phyloP scores from a whole-genome alignment of 2,329 filamentous ascomycete genomes.

The Fusarium devonianum region DNA sequence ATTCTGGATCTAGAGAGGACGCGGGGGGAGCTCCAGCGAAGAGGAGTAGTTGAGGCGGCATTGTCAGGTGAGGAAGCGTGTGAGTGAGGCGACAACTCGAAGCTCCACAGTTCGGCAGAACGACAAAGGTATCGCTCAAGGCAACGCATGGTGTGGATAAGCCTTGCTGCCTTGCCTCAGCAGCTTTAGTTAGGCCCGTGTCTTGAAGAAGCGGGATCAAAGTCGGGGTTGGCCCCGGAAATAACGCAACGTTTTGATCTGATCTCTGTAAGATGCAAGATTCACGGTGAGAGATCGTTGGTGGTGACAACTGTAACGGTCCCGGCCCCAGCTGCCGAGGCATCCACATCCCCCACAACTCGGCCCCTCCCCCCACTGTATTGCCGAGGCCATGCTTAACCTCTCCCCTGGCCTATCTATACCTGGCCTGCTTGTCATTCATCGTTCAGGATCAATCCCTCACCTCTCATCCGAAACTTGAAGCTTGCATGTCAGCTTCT shows the following conservation, averaged over 20 bases:
- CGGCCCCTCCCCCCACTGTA: slow-evolving; percentile 19
- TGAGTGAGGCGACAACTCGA: too few relatives aligned
- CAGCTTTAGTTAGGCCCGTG: too few relatives aligned
- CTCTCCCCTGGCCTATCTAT: slow-evolving; percentile 6
- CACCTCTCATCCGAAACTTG: not conserved
- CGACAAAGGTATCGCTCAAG: not conserved
- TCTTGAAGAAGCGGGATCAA: too few relatives aligned
- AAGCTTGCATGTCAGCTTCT: not conserved
- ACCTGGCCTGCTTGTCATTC: not conserved
- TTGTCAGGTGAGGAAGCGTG: slow-evolving; percentile 6
- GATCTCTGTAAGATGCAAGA: slow-evolving; percentile 1
- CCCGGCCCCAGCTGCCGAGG: slow-evolving; percentile 35
- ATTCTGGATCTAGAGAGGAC: slow-evolving; percentile 39
- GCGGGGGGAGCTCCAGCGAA: slow-evolving; percentile 47
- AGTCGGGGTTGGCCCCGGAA: too few relatives aligned
- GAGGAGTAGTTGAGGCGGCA: slow-evolving; percentile 48
- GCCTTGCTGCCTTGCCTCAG: not conserved
- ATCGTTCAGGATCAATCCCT: not conserved
- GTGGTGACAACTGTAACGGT: too few relatives aligned
- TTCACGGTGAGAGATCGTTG: slow-evolving; percentile 14
- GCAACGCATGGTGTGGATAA: slow-evolving; percentile 6
- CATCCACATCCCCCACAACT: slow-evolving; percentile 26
- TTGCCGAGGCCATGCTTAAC: slow-evolving; percentile 32
- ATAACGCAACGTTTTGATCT: too few relatives aligned
- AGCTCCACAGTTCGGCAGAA: too few relatives aligned